Base-by-base conservation (phyloP, 164 flowering plant species). In the Magnolia officinalis region DNA sequence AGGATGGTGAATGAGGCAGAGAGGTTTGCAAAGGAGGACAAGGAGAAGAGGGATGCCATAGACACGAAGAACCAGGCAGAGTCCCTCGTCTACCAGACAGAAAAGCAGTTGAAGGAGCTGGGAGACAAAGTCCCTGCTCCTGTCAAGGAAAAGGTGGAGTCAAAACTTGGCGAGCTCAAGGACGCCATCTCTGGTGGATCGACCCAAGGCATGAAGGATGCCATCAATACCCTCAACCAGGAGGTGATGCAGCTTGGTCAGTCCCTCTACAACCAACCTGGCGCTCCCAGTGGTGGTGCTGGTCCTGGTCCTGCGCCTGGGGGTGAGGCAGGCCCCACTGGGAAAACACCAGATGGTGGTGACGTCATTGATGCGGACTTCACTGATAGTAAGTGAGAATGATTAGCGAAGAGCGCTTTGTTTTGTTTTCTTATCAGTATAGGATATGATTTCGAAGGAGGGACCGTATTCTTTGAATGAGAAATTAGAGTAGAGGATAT, bases 211-310 rank as follows among this genome's bases (percentile, higher is more conserved):
- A 91, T 91, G 29, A 91, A 91, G 80, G 93, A 90, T 79, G 88
- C 91, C 66, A 90, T 91, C 83, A 82, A 89, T 64, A 90, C 92
- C 6, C 88, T 91, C 6, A 91, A 90, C 80, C 91, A 90, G 74
- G 96, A 90, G 80, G 96, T 90, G 10, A 91, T 90, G 92, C 91
- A 91, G 80, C 85, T 91, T 2, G 96, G 96, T 1, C 92, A 90
- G 82, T 89, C 94, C 61, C 85, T 91, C 6, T 91, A 91, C 76
- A 87, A 85, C 84, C 91, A 90, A 63, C 88, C 90, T 5, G 92
- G 90, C 58, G 86, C 89, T 11, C 81, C 89, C 11, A 86, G 85
- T 63, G 26, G 77, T 11, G 76, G 74, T 71, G 81, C 84, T 8
- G 89, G 88, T 0, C 83, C 84, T 8, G 89, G 88, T 0, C 83